Evolutionary conservation across 164 flowering plant genomes (phyloP), one percentile per base, ranked within the genome.

Genomic region (Pachysandra terminalis): DNA sequence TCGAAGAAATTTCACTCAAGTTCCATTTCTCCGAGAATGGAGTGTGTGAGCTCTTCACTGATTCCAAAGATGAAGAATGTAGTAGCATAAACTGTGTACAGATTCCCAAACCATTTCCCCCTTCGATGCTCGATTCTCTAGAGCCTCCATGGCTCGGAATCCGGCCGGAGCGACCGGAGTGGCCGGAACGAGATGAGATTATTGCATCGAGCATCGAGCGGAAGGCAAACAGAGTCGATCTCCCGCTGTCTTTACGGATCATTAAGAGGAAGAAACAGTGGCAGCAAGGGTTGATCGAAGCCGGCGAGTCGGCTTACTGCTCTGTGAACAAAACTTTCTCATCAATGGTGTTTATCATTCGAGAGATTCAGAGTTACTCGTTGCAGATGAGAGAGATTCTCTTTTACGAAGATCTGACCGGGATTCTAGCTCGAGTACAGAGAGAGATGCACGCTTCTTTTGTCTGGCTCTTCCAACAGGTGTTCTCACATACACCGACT

Each of bases 401-500:
- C 40, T 81, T 60, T 68, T 87, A 75, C 71, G 90, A 87, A 54
- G 97, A 94, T 73, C 62, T 90, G 10, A 87, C 83, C 41, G 90
- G 81, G 52, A 80, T 89, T 68, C 68, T 91, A 13, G 80, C 13
- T 3, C 74, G 89, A 7, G 98, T 91, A 0, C 95, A 89, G 70
- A 76, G 58, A 19, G 98, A 94, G 61, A 83, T 91, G 78, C 81
- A 91, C 55, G 93, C 90, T 0, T 89, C 98, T 0, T 94, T 94
- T 49, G 97, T 91, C 8, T 94, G 98, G 97, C 68, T 94, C 19
- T 94, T 94, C 57, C 90, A 90, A 63, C 93, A 89, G 65, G 89
- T 92, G 19, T 95, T 92, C 72, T 90, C 97, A 0, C 89, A 80
- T 19, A 95, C 97, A 0, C 97, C 97, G 0, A 85, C 97, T 9